These are phyloP conservation scores for Aspergillus affinis DNA, from an alignment of 495 filamentous ascomycete species.

Conservation along the genomic window DNA sequence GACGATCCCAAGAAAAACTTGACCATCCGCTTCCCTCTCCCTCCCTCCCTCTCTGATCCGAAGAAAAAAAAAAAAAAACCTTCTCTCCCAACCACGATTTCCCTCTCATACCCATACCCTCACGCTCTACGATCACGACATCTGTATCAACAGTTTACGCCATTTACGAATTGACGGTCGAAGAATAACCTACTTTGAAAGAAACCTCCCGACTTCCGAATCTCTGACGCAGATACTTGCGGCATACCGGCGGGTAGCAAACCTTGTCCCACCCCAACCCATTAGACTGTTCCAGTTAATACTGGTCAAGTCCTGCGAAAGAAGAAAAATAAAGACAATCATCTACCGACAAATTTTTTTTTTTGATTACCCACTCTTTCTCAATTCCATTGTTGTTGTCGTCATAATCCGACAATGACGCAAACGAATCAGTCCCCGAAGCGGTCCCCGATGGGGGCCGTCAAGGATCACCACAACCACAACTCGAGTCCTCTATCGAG, in stretches of 20 bases:
- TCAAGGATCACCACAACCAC: conserved; percentile 25
- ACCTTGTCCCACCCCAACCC: conserved; percentile 16
- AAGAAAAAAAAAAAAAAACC: background rate
- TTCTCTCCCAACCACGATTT: conserved; percentile 17
- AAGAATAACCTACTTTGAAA: conserved; percentile 9
- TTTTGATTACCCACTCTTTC: background rate
- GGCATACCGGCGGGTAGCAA: conserved; percentile 21
- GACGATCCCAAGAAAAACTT: conserved; percentile 12
- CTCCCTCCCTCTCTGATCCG: conserved; percentile 18
- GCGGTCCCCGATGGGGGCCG: conserved; percentile 28
- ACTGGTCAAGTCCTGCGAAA: conserved; percentile 5
- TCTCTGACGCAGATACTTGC: conserved; percentile 26
- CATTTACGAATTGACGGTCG: conserved; percentile 16
- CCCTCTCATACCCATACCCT: conserved; percentile 11
- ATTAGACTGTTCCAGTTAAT: conserved; percentile 1
- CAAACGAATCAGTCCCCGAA: conserved; percentile 33
- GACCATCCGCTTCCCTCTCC: conserved; percentile 17
- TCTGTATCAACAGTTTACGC: background rate
- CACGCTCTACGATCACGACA: conserved; percentile 6
- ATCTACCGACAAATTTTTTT: background rate
- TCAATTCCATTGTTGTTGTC: conserved; percentile 13
- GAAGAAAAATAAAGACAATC: background rate
- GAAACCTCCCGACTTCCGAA: background rate
- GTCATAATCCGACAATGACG: conserved; percentile 24
- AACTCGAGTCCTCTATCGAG: conserved; percentile 29